Base-by-base conservation (phyloP, 2,329 filamentous ascomycete genomes). In the Beauveria rudraprayagi region DNA sequence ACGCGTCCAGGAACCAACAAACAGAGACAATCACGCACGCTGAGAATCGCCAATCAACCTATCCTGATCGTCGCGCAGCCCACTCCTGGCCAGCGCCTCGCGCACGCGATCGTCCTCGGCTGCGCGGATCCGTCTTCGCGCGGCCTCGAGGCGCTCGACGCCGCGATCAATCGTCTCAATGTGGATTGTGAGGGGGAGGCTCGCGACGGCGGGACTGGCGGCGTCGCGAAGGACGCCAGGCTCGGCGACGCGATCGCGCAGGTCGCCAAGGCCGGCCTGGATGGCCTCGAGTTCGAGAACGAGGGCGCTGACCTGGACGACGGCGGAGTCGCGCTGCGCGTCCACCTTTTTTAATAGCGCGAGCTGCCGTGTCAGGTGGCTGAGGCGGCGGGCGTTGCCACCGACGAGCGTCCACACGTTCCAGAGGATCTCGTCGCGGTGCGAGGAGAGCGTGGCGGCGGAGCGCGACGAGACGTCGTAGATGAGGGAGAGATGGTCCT, bases 271-370 rank as follows among this genome's bases (percentile, higher is more conserved):
- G 50, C 85, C 85, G 2, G 84, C 81, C 66, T 86, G 83, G 63
- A 94, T 93, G 60, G 83, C 83, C 71, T 90, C 83, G 41, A 94
- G 78, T 67, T 91, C 90, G 47, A 91, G 75, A 17, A 94, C 77
- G 0, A 91, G 85, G 2, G 80, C 80, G 17, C 77, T 81, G n/a
- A 95, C 83, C 70, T 91, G 89, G 17, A 77, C 77, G 59, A 87
- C 83, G 0, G 90, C 90, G 5, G 78, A 77, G 52, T 80, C 80
- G 28, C 89, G 81, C 74, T 93, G 90, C 6, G 70, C 68, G 26
- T 83, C 80, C n/a, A 94, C 87, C 63, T 86, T 80, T 1, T 76
- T 72, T 11, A 95, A 78, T 5, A 93, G 79, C 3, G 73, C 70
- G 7, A 92, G 78, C 67, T 91, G 86, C 26, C 78, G 75, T 59